Evolutionary conservation across 768 basidiomycete species (phyloP), one percentile per base, ranked within the genome.

Genomic region (Russula ochroleuca): DNA sequence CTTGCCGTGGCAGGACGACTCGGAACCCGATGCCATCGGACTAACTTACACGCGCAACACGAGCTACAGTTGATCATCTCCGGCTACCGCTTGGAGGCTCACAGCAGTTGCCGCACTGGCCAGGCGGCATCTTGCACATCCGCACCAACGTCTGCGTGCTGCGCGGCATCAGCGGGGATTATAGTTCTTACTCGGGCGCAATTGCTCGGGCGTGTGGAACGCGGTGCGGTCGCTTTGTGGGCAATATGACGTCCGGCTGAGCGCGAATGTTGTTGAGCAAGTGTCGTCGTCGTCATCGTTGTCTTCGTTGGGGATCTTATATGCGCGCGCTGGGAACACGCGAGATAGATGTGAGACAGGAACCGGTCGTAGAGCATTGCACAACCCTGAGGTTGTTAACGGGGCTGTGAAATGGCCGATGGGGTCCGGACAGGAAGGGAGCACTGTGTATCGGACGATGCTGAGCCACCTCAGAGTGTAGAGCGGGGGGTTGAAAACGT

Each of bases 51-150:
- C 25, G 19, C 23, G 10, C 28, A 23, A 10, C 41, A 45, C 43
- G 43, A 45, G 43, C n/a, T 62, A 17, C 40, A 19, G 28, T 33
- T 63, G 15, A 17, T 15, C 49, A 51, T 63, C 40, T 19, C 33
- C 19, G 31, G 49, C 23, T 14, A 41, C 23, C 49, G 25, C 11
- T 63, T 56, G 62, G 23, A 13, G 11, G 62, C 49, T 8, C 17
- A 49, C 7, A 43, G 31, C 40, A 15, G n/a, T n/a, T n/a, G n/a
- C n/a, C n/a, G n/a, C 40, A 14, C 21, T 62, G 61, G 61, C 55
- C 9, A 7, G 15, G 5, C 5, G 17, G 31, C 55, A 21, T 49
- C 17, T 17, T 62, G 38, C 14, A 13, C 2, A 47, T 62, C 5
- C 21, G 14, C 21, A 57, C 61, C 10, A 57, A 33, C 28, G 55